Base-by-base conservation (phyloP, 164 flowering plant species). In the Houttuynia cordata region DNA sequence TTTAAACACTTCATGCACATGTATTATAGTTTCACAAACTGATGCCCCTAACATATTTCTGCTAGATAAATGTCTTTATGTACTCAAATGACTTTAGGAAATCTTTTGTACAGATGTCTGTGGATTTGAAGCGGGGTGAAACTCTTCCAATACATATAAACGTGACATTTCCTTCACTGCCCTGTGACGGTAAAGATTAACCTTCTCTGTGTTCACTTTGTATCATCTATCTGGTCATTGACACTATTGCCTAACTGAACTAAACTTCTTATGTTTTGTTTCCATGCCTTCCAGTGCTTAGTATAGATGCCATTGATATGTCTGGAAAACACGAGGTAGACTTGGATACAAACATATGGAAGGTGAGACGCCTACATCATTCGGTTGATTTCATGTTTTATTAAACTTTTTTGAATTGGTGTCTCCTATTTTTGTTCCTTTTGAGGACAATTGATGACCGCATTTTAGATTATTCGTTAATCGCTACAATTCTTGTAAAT, bases 311-410 rank as follows among this genome's bases (percentile, higher is more conserved):
- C 47, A 86, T 93, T 65, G 99, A 93, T 68, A 83, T 93, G 97
- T 93, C 99, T 1, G 99, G 99, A 47, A 90, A 93, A 72, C 97
- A 93, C 80, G 99, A 93, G 81, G 99, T 93, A 71, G 99, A 93
- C 79, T 89, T 93, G 68, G 99, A 93, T 68, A 93, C 99, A 62
- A 93, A 84, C 71, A 86, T 93, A 62, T 93, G 99, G 99, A 93
- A 93, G 74, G 99, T 93, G 81, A 68, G 79, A 51, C 49, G 17
- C 24, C 20, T 54, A 23, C 20, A 24, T 25, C 47, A 14, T 40
- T 62, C 23, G 37, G 19, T 37, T 60, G 24, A 1, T 53, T 53
- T 53, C 0, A 19, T 19, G 22, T 53, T 20, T 53, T 10, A 19
- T 19, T 6, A 30, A 30, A 2, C 6, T 19, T 10, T 45, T 45